Evolutionary conservation across 495 filamentous ascomycete genomes (phyloP), one percentile per base, ranked within the genome.

Genomic region (Aspergillus affinis): DNA sequence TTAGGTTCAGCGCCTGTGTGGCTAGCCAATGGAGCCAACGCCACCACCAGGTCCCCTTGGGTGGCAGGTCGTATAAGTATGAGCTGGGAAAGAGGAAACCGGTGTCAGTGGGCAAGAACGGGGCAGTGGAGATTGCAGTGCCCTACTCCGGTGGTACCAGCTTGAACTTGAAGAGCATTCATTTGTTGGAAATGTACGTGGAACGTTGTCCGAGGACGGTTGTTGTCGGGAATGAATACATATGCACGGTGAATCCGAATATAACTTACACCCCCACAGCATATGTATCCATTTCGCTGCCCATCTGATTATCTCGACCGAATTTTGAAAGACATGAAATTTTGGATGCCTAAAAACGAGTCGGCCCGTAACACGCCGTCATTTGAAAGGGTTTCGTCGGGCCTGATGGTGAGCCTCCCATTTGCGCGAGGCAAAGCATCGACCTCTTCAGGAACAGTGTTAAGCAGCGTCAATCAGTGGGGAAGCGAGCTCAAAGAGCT

Each of bases 381-480:
- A 10, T 41, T 41, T 17, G 13, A 17, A 41, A 48, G 44, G 29
- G 23, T 4, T 23, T 47, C 21, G 9, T 55, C n/a, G 6, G 15
- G 9, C 47, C 9, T n/a, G 32, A 55, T 50, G 55, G 55, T 57
- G 18, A 50, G 45, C 46, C n/a, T 50, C 55, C 55, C 26, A 44
- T 58, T 44, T 41, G 36, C 2, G 29, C 7, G 29, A 58, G 47
- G 55, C 55, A 58, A 44, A 36, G 3, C 10, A 58, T 27, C 29
- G 17, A 44, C 8, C 47, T 51, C 41, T 21, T 19, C 47, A 48
- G 47, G 26, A 41, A 23, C n/a, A n/a, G 9, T 2, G 4, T 3
- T 57, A 32, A 30, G 29, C 29, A 57, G 29, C 12, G 55, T 32
- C 41, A 48, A 58, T 51, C 55, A 49, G 46, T 50, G 55, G 45